Evolutionary conservation across 2,329 filamentous ascomycete genomes (phyloP).

Genomic region (Bertia moriformis): DNA sequence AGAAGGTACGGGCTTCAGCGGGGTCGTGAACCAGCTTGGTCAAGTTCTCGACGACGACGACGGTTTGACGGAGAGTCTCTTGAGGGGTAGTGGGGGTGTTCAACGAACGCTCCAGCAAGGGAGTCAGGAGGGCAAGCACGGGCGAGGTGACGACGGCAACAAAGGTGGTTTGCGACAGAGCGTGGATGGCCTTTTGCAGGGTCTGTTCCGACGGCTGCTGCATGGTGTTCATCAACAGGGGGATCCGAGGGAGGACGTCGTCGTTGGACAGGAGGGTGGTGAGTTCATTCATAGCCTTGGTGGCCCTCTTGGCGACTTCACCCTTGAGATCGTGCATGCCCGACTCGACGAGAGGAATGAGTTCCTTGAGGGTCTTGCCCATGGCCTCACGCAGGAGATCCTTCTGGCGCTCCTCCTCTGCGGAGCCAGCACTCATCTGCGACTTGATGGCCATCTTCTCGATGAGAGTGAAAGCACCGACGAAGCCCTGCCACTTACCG

Average conservation of each 20-base stretch:
- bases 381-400: conserved; percentile 80
- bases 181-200: conserved; percentile 90
- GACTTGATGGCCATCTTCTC: conserved; percentile 93
- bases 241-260: conserved; percentile 83
- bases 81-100: conserved; percentile 84
- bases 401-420: conserved; percentile 72
- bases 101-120: conserved; percentile 81
- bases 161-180: conserved; percentile 94
- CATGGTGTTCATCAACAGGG: conserved; percentile 85
- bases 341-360: conserved; percentile 81
- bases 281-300: conserved; percentile 80
- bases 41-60: conserved; percentile 93
- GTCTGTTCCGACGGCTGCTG: conserved; percentile 80
- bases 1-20: conserved; percentile 73
- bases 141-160: conserved; percentile 92
- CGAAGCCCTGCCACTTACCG: conserved; percentile 93
- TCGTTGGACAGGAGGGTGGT: conserved; percentile 89
- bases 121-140: conserved; percentile 83
- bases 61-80: conserved; percentile 87
- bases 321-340: conserved; percentile 94
- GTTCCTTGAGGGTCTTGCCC: conserved; percentile 69
- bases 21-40: conserved; percentile 92
- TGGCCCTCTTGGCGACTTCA: conserved; percentile 78
- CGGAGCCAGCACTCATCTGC: conserved; percentile 64
- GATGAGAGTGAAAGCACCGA: conserved; percentile 70